phyloP scores from a whole-genome alignment of 352 stramenopile genomes.

The Phytophthora melonis region DNA sequence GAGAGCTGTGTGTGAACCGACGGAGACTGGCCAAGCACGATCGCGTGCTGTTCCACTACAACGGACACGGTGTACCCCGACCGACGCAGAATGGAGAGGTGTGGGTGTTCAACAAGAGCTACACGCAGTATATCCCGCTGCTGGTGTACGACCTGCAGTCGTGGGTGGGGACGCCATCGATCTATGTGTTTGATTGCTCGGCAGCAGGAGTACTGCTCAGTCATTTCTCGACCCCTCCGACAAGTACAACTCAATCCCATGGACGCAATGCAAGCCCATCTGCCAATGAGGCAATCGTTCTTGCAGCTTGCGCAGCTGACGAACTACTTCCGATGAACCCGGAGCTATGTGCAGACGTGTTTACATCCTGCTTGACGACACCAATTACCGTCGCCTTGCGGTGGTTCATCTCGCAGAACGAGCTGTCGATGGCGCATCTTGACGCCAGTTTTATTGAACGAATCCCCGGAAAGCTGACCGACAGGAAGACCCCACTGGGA shows the following conservation, averaged over 20 bases:
- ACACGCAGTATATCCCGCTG: conserved; percentile 99
- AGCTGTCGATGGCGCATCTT: conserved; percentile 89
- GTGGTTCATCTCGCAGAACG: conserved; percentile 97
- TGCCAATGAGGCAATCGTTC: conserved; percentile 94
- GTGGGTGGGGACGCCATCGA: conserved; percentile 94
- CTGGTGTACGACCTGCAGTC: conserved; percentile 96
- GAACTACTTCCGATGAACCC: conserved; percentile 97
- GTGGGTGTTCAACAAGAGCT: conserved; percentile 99
- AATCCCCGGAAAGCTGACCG: conserved; percentile 93
- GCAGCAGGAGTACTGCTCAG: conserved; percentile 95
- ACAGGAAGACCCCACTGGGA: conserved; percentile 94
- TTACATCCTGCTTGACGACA: conserved; percentile 99
- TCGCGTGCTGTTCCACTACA: conserved; percentile 99
- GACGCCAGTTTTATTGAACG: conserved; percentile 89
- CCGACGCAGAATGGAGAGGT: conserved; percentile 98
- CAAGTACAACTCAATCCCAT: conserved; percentile 22
- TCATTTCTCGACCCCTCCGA: conserved; percentile 88
- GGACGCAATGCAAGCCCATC: conserved; percentile 37
- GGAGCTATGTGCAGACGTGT: conserved; percentile 98
- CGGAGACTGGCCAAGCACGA: conserved; percentile 93
- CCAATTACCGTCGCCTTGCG: conserved; percentile 98
- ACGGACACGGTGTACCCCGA: conserved; percentile 98
- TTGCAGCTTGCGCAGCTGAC: conserved; percentile 94
- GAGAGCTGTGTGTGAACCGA: conserved; percentile 94
- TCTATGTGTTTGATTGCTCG: conserved; percentile 99